These are phyloP conservation scores for Sclerotinia trifoliorum DNA, from an alignment of 2,329 filamentous ascomycete species.

Conservation along the genomic window DNA sequence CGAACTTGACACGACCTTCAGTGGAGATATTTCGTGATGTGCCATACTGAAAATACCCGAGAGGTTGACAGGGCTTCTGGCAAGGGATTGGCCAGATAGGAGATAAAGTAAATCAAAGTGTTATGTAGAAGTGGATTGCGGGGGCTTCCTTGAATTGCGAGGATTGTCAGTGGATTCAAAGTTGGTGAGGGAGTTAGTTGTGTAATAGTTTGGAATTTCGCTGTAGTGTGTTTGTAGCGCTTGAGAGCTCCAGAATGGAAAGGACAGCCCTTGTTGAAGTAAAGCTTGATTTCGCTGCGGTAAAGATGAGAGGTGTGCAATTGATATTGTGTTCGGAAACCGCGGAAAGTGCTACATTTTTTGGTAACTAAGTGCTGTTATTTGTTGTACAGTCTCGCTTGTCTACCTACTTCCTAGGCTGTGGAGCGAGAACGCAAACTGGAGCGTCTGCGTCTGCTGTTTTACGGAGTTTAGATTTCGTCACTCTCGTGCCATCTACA, in stretches of 20 bases:
- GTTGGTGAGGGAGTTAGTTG: slow-evolving; percentile 2
- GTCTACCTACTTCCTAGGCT: neutral
- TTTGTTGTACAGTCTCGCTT: neutral
- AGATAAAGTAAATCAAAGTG: neutral
- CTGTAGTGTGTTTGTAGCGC: slow-evolving; percentile 4
- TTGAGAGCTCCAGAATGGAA: neutral
- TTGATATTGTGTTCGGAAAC: neutral
- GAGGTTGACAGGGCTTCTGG: neutral
- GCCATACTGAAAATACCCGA: neutral
- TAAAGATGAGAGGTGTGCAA: neutral
- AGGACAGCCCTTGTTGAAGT: neutral
- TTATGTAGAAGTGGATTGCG: slow-evolving; percentile 4
- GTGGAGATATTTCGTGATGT: neutral
- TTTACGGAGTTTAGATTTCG: neutral
- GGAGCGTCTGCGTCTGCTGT: neutral
- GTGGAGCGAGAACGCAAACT: neutral
- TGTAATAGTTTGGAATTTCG: slow-evolving; percentile 5
- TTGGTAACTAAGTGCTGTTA: no score
- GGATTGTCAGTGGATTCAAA: slow-evolving; percentile 10
- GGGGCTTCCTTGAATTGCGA: neutral
- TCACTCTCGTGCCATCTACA: neutral
- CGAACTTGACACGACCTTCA: neutral
- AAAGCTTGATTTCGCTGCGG: neutral
- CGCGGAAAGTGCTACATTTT: neutral
- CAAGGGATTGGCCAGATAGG: slow-evolving; percentile 6